These are phyloP conservation scores for Leavenworthia alabamica DNA, from an alignment of 345 rosid species.

Conservation along the genomic window DNA sequence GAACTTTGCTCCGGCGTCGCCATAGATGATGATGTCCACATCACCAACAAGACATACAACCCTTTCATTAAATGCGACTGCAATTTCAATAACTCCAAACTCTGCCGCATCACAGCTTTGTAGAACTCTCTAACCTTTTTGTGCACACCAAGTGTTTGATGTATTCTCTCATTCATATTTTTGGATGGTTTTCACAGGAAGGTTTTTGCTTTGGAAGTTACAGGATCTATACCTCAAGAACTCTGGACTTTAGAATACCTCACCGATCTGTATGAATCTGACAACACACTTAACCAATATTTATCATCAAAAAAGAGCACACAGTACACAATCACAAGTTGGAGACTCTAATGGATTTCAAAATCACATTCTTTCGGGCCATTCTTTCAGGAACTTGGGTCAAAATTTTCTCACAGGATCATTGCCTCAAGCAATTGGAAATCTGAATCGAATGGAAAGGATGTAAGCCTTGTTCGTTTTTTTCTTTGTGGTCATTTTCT, in stretches of 20 bases:
- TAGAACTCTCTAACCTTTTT: background rate
- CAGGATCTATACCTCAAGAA: conserved; percentile 27
- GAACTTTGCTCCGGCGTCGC: conserved; percentile 55
- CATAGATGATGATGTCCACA: background rate
- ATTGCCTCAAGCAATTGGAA: conserved; percentile 28
- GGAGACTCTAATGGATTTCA: too few relatives aligned
- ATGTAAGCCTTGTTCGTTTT: conserved; percentile 38
- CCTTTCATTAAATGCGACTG: conserved; percentile 58
- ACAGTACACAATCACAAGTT: background rate
- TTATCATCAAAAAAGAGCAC: background rate
- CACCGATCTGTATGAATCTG: conserved; percentile 28
- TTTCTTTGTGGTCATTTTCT: background rate
- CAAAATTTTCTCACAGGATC: conserved; percentile 28
- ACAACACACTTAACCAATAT: too few relatives aligned
- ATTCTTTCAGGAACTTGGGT: conserved; percentile 23
- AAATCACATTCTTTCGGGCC: background rate
- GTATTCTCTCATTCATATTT: background rate
- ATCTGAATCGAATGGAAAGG: conserved; percentile 38
- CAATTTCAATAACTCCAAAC: conserved; percentile 19
- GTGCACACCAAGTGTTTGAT: conserved; percentile 5
- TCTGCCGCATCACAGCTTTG: conserved; percentile 33
- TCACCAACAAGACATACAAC: conserved; percentile 19
- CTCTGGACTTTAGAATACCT: conserved; percentile 34
- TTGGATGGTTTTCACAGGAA: conserved; percentile 19
- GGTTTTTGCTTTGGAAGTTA: conserved; percentile 19